Base-by-base conservation (phyloP, 208 protist genomes). In the Crithidia expoeki region DNA sequence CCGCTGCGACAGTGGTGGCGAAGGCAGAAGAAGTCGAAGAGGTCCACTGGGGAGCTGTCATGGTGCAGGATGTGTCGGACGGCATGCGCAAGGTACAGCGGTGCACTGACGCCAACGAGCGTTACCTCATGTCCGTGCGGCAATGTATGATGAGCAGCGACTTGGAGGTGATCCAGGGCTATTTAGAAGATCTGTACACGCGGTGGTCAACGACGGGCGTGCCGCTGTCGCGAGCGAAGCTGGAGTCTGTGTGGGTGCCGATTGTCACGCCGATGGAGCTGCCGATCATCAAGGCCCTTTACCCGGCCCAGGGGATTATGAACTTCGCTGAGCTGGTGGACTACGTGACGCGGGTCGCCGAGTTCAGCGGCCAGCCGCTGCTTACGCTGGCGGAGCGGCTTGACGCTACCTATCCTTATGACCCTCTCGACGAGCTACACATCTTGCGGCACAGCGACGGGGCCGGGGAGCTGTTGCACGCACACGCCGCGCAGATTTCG, bases 311-410 rank as follows among this genome's bases (percentile, higher is more conserved):
- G 33, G 92, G 92, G 33, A 90, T 96, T 36, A 46, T 63, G 25
- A 84, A 63, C 49, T 76, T 92, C 53, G 68, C 66, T 2, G 87
- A 92, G 57, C 68, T 96, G 47, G 81, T 88, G 32, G 81, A 89
- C 61, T 96, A 96, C 73, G 67, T 92, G 6, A 83, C 86, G 40
- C 85, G 82, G 30, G 76, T 96, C 25, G 84, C 89, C 5, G 84
- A 94, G 65, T 90, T 91, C 59, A 92, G 73, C 63, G 76, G 80
- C 14, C 84, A 64, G 23, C 67, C 89, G 4, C 76, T 94, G 49
- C 69, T 86, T 49, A 67, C 52, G 25, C 62, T 96, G 49, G 81
- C 83, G 28, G 88, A 94, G 71, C 69, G 76, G 27, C 76, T 96
- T 3, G 86, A 92, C 57, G 84, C 69, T 30, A 57, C 85, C 53